Evolutionary conservation across 2,329 filamentous ascomycete genomes (phyloP), one percentile per base, ranked within the genome.

Genomic region (Aspergillus sclerotialis): DNA sequence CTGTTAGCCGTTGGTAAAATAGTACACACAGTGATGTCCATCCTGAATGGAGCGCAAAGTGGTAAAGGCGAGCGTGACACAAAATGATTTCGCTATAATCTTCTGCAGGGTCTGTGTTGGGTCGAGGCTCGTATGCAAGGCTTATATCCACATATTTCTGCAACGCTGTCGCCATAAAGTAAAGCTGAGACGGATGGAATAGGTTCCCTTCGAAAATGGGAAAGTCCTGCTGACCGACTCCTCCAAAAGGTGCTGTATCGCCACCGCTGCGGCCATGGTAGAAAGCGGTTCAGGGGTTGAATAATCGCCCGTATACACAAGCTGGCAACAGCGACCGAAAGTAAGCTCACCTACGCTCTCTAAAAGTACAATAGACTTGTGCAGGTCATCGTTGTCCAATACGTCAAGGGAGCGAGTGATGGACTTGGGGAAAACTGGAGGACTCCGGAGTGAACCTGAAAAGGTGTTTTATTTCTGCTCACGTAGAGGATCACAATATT

Each of bases 261-360:
- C 25, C n/a, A 13, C 14, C 25, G 14, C 25, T 27, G 25, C n/a
- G 14, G 25, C 25, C 11, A n/a, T 27, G n/a, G 25, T 27, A n/a
- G 14, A 27, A 13, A 11, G 11, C 11, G 25, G 25, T 5, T 27
- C n/a, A 6, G 25, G 25, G 14, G 14, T 13, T n/a, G 25, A 27
- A 13, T 27, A 27, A 13, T 27, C 25, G 25, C 25, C 25, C n/a
- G 25, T 27, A 13, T 27, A 27, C n/a, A 27, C 25, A 27, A 27
- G 14, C 25, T 27, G 25, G 25, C 25, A 27, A 13, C 25, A 27
- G 25, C 25, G n/a, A 27, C 25, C n/a, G 25, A 27, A 27, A 27
- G 25, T 27, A 13, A 27, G 14, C 25, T 27, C 25, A 27, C 14
- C 25, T 13, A 27, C 25, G n/a, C 14, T 13, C 14, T 27, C 25